Conservation (phyloP, 371 early-diverging fungal species). For the Mortierella polycephala region DNA sequence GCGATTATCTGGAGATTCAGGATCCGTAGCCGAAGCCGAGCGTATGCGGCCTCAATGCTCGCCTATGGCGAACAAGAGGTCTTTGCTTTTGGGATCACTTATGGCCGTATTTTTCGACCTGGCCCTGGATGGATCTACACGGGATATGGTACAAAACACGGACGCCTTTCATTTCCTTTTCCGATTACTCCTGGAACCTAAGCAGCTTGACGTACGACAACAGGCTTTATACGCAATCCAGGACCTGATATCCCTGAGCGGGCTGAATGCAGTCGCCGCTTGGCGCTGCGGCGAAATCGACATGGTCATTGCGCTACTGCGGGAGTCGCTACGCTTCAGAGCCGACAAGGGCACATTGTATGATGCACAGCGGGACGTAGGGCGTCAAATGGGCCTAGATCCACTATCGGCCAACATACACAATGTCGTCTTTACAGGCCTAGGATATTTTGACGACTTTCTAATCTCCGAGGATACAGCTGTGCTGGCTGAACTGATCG, state of each 20-base stretch:
- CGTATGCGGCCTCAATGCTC: neutral
- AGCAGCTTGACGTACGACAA: slow-evolving; percentile 52
- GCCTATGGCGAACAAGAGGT: slow-evolving; percentile 16
- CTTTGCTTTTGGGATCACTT: slow-evolving; percentile 39
- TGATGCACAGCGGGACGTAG: slow-evolving; percentile 37
- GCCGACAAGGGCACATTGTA: slow-evolving; percentile 10
- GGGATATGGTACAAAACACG: slow-evolving; percentile 54
- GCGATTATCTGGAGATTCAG: slow-evolving; percentile 1
- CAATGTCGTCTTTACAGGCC: slow-evolving; percentile 7
- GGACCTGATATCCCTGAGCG: slow-evolving; percentile 44
- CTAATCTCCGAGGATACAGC: slow-evolving; percentile 51
- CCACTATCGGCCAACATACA: slow-evolving; percentile 11
- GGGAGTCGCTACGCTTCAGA: slow-evolving; percentile 16
- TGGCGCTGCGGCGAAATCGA: slow-evolving; percentile 56
- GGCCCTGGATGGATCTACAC: slow-evolving; percentile 44
- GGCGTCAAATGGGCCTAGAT: slow-evolving; percentile 24
- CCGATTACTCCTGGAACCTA: slow-evolving; percentile 41
- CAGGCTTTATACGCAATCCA: slow-evolving; percentile 56
- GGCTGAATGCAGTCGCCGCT: slow-evolving; percentile 55
- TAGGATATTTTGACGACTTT: slow-evolving; percentile 45
- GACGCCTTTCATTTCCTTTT: slow-evolving; percentile 54
- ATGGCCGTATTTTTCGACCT: slow-evolving; percentile 53
- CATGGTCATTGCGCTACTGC: slow-evolving; percentile 29
- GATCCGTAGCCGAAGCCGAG: neutral
- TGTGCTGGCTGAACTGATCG: slow-evolving; percentile 46